Base-by-base conservation (phyloP, 192 early-diverging fungal genomes). In the Coemansia sp. region DNA sequence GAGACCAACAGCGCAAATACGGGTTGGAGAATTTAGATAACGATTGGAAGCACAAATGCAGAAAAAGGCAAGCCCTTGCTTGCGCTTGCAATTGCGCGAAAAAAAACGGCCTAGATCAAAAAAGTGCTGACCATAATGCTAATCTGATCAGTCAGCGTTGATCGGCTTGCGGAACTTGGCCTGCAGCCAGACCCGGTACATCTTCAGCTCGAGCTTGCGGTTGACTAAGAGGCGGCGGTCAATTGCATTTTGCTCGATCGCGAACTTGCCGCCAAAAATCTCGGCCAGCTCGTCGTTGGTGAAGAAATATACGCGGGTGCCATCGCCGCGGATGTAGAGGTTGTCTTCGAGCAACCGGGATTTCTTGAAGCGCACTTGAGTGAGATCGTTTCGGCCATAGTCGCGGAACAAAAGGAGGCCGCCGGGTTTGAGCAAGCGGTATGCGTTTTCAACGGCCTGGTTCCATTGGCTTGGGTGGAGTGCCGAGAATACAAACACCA, bases 111-210 rank as follows among this genome's bases (percentile, higher is more conserved):
- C 53, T 53, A 54, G 33, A 54, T 21, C 32, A 12, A 16, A 31
- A 4, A 6, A n/a, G 16, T 9, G 48, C 58, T 54, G 48, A 62
- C 35, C 33, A 31, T 57, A 55, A 64, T 53, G 30, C 25, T 10
- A 1, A 42, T 29, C 12, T 46, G 33, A 60, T 67, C 48, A 62
- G 9, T 40, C 35, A 40, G 43, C 44, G 44, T 21, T 67, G 25
- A 85, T 55, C 44, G 86, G 84, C 61, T 94, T 97, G 50, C 88
- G 77, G 73, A 97, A 96, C 81, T 98, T 98, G 28, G 89, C 94
- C 73, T 99, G 98, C 23, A 98, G 69, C 97, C 97, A 99, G 7
- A 91, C 85, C 4, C 97, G 82, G 76, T 96, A 95, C 98, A 99
- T 99, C 67, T 96, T 97, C 28, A 98, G 76, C 80, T 97, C 88